A percentile compares a stretch with the other conserved stretches of the same genome.
Evolutionary conservation across 495 filamentous ascomycete species (phyloP).

Genomic region (Daldinia loculata): DNA sequence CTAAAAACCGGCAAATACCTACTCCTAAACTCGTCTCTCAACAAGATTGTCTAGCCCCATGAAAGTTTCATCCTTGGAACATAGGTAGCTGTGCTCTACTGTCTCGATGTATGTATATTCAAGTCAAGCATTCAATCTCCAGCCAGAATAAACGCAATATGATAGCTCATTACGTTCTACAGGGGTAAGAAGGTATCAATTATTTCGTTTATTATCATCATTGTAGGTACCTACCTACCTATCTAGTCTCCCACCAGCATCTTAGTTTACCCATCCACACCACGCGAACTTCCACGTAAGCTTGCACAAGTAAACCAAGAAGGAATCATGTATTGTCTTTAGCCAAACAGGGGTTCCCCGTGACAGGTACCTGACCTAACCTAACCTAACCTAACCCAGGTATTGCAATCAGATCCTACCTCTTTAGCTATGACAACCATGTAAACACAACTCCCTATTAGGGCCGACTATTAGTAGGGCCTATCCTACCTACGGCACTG

Average conservation of each 20-base stretch:
- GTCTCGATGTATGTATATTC: no score
- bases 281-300: not conserved
- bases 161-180: no score
- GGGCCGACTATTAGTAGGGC: not conserved
- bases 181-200: no score
- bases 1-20: no score
- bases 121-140: no score
- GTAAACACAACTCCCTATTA: not conserved
- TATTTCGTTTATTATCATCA: not conserved
- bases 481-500: slow-evolving; percentile 4
- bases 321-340: not conserved
- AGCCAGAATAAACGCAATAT: no score
- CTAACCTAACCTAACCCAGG: not conserved
- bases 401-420: not conserved
- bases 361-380: no score
- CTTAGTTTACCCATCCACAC: not conserved
- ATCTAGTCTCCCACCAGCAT: not conserved
- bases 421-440: not conserved
- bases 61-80: no score
- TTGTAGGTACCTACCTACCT: not conserved
- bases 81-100: no score
- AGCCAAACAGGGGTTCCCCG: not conserved
- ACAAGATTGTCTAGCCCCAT: no score
- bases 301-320: not conserved
- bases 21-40: no score